Conservation (phyloP, 768 basidiomycete genomes). For the Russula dissimulans region DNA sequence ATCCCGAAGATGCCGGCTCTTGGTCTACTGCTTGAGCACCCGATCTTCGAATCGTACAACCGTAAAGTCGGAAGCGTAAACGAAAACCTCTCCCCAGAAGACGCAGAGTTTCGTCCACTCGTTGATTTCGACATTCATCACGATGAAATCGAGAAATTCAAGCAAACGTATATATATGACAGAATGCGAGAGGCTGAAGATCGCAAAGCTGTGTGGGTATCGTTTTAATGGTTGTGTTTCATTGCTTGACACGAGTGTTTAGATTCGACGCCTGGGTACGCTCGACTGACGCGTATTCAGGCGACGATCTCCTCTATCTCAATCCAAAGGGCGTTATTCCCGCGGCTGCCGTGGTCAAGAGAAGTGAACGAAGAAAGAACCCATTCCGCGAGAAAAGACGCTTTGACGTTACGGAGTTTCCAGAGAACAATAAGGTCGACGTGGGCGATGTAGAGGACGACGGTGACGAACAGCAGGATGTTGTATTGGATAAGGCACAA, state of each 20-base stretch:
- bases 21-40: slow-evolving; percentile 84
- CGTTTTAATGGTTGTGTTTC: neutral
- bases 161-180: slow-evolving; percentile 76
- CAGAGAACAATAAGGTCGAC: slow-evolving; percentile 17
- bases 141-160: slow-evolving; percentile 72
- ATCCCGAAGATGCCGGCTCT: slow-evolving; percentile 95
- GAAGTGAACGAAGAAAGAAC: slow-evolving; percentile 43
- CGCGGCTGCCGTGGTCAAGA: slow-evolving; percentile 53
- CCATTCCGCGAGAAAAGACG: slow-evolving; percentile 61
- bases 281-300: slow-evolving; percentile 63
- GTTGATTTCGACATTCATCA: slow-evolving; percentile 65
- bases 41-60: slow-evolving; percentile 75
- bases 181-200: slow-evolving; percentile 83
- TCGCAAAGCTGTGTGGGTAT: slow-evolving; percentile 59
- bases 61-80: slow-evolving; percentile 40
- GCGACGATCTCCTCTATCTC: slow-evolving; percentile 68
- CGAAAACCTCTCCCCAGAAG: slow-evolving; percentile 41
- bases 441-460: slow-evolving; percentile 32
- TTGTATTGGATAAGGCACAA: slow-evolving; percentile 28
- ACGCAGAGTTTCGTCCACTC: slow-evolving; percentile 56
- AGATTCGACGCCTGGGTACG: slow-evolving; percentile 85
- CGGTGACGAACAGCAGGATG: slow-evolving; percentile 36
- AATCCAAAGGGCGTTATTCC: slow-evolving; percentile 76
- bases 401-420: slow-evolving; percentile 50
- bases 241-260: neutral